These are phyloP conservation scores for Elsinoe arachidis DNA, from an alignment of 2,329 filamentous ascomycete species.

Conservation along the genomic window DNA sequence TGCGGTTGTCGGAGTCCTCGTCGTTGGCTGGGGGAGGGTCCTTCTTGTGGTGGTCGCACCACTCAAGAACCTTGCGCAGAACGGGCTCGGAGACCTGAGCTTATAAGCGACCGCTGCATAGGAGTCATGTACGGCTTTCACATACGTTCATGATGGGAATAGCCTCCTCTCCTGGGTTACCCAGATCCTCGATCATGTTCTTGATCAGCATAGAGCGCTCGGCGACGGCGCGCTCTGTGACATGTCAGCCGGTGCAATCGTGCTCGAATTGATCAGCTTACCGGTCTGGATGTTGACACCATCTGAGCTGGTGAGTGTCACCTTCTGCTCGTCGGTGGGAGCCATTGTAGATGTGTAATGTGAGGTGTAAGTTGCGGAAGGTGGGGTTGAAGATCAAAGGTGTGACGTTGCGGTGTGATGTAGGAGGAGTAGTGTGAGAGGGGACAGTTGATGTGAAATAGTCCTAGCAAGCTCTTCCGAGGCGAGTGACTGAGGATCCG, in stretches of 20 bases:
- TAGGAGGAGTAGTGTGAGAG: slow-evolving; percentile 1
- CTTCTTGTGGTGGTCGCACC: slow-evolving; percentile 90
- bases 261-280: slow-evolving; percentile 19
- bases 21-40: slow-evolving; percentile 76
- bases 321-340: slow-evolving; percentile 26
- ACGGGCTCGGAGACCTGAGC: slow-evolving; percentile 76
- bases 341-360: slow-evolving; percentile 24
- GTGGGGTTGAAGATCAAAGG: slow-evolving; percentile 10
- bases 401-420: slow-evolving; percentile 5
- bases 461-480: background rate
- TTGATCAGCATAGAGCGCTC: slow-evolving; percentile 94
- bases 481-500: slow-evolving; percentile 3
- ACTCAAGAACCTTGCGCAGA: slow-evolving; percentile 92
- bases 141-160: slow-evolving; percentile 76
- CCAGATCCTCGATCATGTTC: slow-evolving; percentile 94
- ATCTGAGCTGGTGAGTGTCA: slow-evolving; percentile 40
- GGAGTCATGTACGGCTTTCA: slow-evolving; percentile 12
- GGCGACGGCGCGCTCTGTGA: slow-evolving; percentile 64
- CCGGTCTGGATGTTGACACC: slow-evolving; percentile 36
- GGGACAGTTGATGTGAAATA: slow-evolving; percentile 12
- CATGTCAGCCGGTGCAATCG: background rate
- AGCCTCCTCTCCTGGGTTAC: slow-evolving; percentile 52
- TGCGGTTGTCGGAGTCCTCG: slow-evolving; percentile 86
- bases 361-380: slow-evolving; percentile 15
- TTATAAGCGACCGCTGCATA: background rate